Evolutionary conservation across 352 stramenopile species (phyloP).

Genomic region (Globisporangium camurandrum): DNA sequence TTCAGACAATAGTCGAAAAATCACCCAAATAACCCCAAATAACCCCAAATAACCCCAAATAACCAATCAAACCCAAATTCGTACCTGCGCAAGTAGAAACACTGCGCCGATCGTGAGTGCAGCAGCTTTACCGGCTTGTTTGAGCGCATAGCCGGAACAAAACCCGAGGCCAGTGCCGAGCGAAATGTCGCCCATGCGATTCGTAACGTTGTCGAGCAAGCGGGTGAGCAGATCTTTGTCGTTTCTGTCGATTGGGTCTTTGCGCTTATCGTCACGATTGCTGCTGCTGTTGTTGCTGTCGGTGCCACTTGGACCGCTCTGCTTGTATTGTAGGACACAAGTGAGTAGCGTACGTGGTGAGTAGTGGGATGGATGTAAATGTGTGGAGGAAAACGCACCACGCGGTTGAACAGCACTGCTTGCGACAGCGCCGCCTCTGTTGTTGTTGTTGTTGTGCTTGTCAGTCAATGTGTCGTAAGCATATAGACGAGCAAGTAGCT

Average conservation of each 20-base stretch:
- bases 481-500: neutral
- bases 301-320: conserved; percentile 21
- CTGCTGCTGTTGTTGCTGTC: too few species aligned
- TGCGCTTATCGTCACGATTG: conserved; percentile 23
- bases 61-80: too few species aligned
- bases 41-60: neutral
- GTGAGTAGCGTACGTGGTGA: neutral
- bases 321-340: neutral
- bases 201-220: conserved; percentile 57
- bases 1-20: too few species aligned
- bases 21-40: neutral
- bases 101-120: conserved; percentile 65
- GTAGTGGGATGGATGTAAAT: neutral
- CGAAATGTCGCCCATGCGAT: conserved; percentile 60
- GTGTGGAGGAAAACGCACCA: conserved; percentile 10
- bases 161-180: conserved; percentile 67
- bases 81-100: conserved; percentile 65
- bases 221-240: conserved; percentile 42
- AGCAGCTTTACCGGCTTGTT: conserved; percentile 74
- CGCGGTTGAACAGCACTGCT: conserved; percentile 26
- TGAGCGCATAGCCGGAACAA: conserved; percentile 80
- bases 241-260: conserved; percentile 9
- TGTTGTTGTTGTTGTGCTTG: neutral
- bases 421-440: conserved; percentile 40
- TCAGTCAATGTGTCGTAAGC: neutral